Percentiles rank a stretch among this genome's conserved stretches.
phyloP scores from a whole-genome alignment of 2,329 filamentous ascomycete genomes.

The Pseudogymnoascus sp. region DNA sequence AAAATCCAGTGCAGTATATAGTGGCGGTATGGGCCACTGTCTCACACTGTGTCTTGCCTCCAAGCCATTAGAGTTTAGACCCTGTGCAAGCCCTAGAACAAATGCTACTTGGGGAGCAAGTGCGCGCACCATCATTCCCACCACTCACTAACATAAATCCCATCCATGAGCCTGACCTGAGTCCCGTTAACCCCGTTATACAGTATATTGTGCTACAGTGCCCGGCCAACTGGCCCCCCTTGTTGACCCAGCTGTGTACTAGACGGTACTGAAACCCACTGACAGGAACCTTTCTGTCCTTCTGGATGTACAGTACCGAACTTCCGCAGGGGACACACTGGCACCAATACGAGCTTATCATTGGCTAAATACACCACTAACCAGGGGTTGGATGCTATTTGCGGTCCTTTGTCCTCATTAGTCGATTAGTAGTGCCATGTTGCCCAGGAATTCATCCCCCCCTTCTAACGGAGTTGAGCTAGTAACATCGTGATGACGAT shows the following conservation, averaged over 20 bases:
- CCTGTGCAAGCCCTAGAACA: slow-evolving; percentile 5
- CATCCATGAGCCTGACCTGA: background rate
- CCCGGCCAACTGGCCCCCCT: background rate
- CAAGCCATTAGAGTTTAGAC: slow-evolving; percentile 5
- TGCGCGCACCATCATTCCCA: background rate
- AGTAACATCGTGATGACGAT: slow-evolving; percentile 12
- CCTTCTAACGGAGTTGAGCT: slow-evolving; percentile 2
- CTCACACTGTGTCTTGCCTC: background rate
- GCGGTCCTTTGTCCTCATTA: slow-evolving; percentile 4
- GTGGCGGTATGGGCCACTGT: background rate
- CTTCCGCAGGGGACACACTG: background rate
- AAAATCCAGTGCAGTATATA: background rate
- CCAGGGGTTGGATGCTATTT: slow-evolving; percentile 4
- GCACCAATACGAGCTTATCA: background rate
- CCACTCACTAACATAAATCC: background rate
- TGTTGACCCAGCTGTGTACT: background rate
- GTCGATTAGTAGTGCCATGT: background rate
- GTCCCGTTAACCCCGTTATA: background rate
- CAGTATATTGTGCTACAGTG: background rate
- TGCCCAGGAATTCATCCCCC: background rate
- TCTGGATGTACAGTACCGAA: slow-evolving; percentile 1
- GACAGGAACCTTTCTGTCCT: slow-evolving; percentile 7
- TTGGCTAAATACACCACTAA: background rate
- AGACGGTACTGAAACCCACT: slow-evolving; percentile 5
- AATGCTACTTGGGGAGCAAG: background rate